Conservation (phyloP, 169 alveolate species). For the Plasmodium relictum region DNA sequence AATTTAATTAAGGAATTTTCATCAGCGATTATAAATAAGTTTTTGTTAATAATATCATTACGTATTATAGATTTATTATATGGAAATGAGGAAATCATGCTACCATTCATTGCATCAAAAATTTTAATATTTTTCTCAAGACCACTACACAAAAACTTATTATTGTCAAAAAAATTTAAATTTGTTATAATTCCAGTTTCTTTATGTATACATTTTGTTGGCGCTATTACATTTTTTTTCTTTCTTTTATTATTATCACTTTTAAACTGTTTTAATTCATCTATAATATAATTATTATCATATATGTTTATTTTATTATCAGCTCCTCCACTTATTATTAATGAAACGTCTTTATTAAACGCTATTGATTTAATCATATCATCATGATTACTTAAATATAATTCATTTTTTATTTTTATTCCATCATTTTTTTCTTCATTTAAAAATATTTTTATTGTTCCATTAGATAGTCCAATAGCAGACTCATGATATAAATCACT, state of each 20-base stretch:
- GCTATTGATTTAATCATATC: slow-evolving; percentile 53
- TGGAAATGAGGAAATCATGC: slow-evolving; percentile 28
- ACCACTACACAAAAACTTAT: slow-evolving; percentile 52
- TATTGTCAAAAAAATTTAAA: slow-evolving; percentile 46
- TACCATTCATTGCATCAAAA: slow-evolving; percentile 27
- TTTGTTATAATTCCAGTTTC: slow-evolving; percentile 38
- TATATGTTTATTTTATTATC: slow-evolving; percentile 75
- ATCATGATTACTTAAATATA: slow-evolving; percentile 59
- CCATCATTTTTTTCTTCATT: slow-evolving; percentile 46
- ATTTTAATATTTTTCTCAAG: slow-evolving; percentile 53
- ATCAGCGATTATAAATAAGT: slow-evolving; percentile 59
- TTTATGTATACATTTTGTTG: slow-evolving; percentile 64
- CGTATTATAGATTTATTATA: slow-evolving; percentile 57
- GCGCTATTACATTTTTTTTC: slow-evolving; percentile 37
- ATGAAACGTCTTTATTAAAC: slow-evolving; percentile 28
- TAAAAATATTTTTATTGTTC: slow-evolving; percentile 46
- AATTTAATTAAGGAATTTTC: slow-evolving; percentile 67
- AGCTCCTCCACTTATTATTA: slow-evolving; percentile 47
- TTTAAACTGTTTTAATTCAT: slow-evolving; percentile 17
- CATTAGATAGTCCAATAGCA: slow-evolving; percentile 53
- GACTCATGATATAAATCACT: slow-evolving; percentile 30
- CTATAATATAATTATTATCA: slow-evolving; percentile 52
- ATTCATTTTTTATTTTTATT: slow-evolving; percentile 18
- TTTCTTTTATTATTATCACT: slow-evolving; percentile 42
- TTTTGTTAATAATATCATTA: slow-evolving; percentile 29